Conservation (phyloP, 140 eudicot species). For the Anethum foeniculum region DNA sequence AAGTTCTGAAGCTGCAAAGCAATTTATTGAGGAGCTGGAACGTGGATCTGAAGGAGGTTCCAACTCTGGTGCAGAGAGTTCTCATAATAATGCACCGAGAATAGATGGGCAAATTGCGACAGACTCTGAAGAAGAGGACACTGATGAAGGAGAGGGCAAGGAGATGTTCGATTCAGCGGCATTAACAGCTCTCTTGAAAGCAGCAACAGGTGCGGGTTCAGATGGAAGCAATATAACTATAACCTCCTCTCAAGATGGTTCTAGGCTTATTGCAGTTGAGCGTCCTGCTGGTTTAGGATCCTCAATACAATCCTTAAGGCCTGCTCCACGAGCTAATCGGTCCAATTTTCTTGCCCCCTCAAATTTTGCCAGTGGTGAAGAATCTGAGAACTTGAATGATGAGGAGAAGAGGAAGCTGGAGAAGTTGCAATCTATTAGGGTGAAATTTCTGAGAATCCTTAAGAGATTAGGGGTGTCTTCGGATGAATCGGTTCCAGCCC, state of each 20-base stretch:
- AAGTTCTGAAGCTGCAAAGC: conserved; percentile 65
- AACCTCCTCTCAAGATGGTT: conserved; percentile 84
- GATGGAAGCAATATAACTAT: conserved; percentile 62
- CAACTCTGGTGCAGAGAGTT: conserved; percentile 34
- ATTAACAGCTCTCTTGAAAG: conserved; percentile 80
- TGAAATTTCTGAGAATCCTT: conserved; percentile 76
- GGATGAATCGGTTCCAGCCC: conserved; percentile 75
- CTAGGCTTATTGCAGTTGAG: conserved; percentile 87
- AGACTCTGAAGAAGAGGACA: conserved; percentile 78
- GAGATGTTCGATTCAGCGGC: conserved; percentile 88
- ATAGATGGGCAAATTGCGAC: conserved; percentile 85
- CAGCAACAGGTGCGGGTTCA: conserved; percentile 72
- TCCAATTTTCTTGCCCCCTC: conserved; percentile 43
- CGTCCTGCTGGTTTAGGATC: conserved; percentile 94
- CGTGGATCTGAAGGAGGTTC: conserved; percentile 43
- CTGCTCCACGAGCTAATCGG: conserved; percentile 49
- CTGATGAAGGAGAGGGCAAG: conserved; percentile 74
- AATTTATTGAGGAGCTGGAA: conserved; percentile 64
- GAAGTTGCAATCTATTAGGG: conserved; percentile 63
- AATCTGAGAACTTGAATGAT: conserved; percentile 57
- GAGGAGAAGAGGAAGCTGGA: conserved; percentile 88
- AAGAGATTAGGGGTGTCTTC: conserved; percentile 72
- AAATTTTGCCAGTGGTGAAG: conserved; percentile 26
- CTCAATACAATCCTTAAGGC: conserved; percentile 52
- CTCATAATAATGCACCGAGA: conserved; percentile 42